Evolutionary conservation across 169 alveolate genomes (phyloP), one percentile per base, ranked within the genome.

Genomic region (Plasmodium coatneyi): DNA sequence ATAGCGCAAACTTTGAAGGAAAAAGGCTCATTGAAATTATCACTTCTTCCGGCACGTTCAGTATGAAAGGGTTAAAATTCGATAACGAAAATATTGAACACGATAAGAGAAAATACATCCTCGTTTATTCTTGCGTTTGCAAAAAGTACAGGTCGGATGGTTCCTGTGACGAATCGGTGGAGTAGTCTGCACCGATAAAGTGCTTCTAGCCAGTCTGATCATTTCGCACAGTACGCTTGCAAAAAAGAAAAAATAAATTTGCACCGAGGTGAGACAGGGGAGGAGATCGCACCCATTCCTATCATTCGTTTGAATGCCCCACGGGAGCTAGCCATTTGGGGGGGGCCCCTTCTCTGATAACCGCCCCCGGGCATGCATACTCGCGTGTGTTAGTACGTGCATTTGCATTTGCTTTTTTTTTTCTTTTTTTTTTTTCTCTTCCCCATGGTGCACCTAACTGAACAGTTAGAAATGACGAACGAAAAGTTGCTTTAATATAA

Each of bases 111-210:
- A 22, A 66, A 1, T 84, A 72, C 80, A 0, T 14, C 28, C 54
- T 84, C 60, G 12, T 16, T 36, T 86, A 49, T 72, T 28, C 93
- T 5, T 86, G 93, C 43, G 46, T 86, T 30, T 86, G 93, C 22
- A 86, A 86, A 49, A 86, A 86, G 71, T 46, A 28, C 41, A 52
- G 32, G 3, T 6, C 76, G 41, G 80, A 86, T 76, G 78, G 78
- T 10, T 41, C 30, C 1, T 86, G 93, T 54, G 93, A 86, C 43
- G 83, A 86, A 22, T 52, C 93, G 12, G 84, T 86, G 10, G 86
- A 49, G 14, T 86, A 70, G 3, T 5, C 5, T 7, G 32, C 34
- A 4, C 76, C 16, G 22, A 0, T 74, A 74, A n/a, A 34, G 25
- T 16, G 56, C 5, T 12, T 49, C 19, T 49, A 49, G 2, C 60